Conservation (phyloP, 1,284 basidiomycete species). For the Cutaneotrichosporon mucoides region DNA sequence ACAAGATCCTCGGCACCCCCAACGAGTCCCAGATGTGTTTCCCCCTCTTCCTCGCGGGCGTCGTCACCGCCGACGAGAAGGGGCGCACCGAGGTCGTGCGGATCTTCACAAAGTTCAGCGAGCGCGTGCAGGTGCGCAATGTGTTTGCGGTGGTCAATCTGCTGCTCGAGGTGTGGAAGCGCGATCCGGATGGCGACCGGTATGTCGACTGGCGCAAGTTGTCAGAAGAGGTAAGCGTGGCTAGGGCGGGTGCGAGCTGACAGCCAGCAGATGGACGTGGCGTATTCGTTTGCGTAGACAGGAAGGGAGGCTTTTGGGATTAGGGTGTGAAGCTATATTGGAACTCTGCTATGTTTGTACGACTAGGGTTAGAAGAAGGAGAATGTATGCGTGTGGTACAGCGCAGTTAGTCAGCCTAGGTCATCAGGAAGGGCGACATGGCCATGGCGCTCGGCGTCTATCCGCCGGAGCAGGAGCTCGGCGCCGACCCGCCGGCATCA, state of each 20-base stretch:
- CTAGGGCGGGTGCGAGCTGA: background rate
- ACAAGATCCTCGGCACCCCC: constrained; percentile 29
- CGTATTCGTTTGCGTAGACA: constrained; percentile 7
- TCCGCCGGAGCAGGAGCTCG: too few species aligned
- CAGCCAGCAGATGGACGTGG: constrained; percentile 5
- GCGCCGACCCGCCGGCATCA: too few species aligned
- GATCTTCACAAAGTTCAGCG: constrained; percentile 27
- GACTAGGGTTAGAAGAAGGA: too few species aligned
- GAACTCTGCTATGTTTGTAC: too few species aligned
- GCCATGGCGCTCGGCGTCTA: too few species aligned
- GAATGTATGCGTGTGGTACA: too few species aligned
- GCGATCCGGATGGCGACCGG: constrained; percentile 25
- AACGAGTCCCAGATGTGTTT: constrained; percentile 36
- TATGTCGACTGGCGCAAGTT: constrained; percentile 29
- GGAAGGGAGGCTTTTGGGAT: too few species aligned
- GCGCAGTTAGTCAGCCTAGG: too few species aligned
- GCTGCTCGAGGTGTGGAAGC: constrained; percentile 31
- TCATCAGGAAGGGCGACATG: too few species aligned
- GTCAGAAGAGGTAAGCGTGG: constrained; percentile 16
- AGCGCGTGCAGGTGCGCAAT: constrained; percentile 27
- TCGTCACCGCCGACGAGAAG: constrained; percentile 23
- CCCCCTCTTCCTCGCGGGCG: constrained; percentile 36
- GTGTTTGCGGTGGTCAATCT: constrained; percentile 26
- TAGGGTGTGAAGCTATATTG: too few species aligned
- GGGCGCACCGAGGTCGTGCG: constrained; percentile 23